Evolutionary conservation across 2,329 filamentous ascomycete species (phyloP).

Genomic region (Coniochaeta ligniaria): DNA sequence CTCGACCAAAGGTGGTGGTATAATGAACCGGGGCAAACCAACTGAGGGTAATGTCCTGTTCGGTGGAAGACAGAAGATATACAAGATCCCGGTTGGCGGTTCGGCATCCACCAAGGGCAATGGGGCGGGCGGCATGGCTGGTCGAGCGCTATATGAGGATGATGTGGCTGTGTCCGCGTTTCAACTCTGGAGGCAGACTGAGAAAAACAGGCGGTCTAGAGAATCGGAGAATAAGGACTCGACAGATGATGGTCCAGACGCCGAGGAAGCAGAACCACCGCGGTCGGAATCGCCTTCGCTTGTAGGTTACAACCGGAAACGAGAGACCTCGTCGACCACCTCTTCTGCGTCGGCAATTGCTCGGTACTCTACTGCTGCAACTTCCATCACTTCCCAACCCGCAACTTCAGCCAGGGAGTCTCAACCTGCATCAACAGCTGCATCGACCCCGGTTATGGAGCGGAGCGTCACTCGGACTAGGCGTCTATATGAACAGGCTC

Average conservation of each 20-base stretch:
- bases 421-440: slow-evolving; percentile 30
- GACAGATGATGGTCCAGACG: slow-evolving; percentile 24
- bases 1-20: slow-evolving; percentile 38
- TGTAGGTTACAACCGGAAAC: slow-evolving; percentile 62
- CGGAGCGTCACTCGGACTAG: slow-evolving; percentile 63
- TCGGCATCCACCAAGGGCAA: slow-evolving; percentile 29
- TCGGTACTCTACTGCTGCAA: slow-evolving; percentile 79
- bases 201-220: slow-evolving; percentile 41
- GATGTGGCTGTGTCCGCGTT: slow-evolving; percentile 81
- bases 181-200: slow-evolving; percentile 62
- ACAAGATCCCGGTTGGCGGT: slow-evolving; percentile 62
- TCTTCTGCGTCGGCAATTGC: slow-evolving; percentile 61
- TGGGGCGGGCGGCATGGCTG: slow-evolving; percentile 45
- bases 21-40: slow-evolving; percentile 80
- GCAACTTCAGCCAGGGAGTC: slow-evolving; percentile 44
- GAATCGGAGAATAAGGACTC: slow-evolving; percentile 31
- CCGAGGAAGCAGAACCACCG: slow-evolving; percentile 30
- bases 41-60: slow-evolving; percentile 90
- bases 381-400: slow-evolving; percentile 74
- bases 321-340: slow-evolving; percentile 81
- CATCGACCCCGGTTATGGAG: slow-evolving; percentile 42
- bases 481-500: slow-evolving; percentile 74
- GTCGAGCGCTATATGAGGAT: slow-evolving; percentile 72
- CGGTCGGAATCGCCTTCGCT: slow-evolving; percentile 50
- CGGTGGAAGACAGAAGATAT: slow-evolving; percentile 92